Conservation (phyloP, 345 rosid species). For the Raphanus sativus region DNA sequence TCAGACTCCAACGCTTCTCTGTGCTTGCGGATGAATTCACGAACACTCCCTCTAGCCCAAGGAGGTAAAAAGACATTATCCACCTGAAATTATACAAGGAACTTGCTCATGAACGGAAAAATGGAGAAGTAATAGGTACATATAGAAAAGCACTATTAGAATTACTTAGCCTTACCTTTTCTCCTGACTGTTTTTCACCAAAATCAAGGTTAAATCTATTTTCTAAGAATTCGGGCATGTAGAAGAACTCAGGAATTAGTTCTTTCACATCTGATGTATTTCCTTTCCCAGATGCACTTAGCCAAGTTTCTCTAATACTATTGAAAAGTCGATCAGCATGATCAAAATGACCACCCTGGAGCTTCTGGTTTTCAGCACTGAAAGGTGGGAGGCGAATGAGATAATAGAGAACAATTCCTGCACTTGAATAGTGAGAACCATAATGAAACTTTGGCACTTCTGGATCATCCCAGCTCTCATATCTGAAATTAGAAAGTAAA, state of each 20-base stretch:
- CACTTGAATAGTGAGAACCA: slow-evolving; percentile 99
- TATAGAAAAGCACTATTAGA: slow-evolving; percentile 14
- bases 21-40: slow-evolving; percentile 89
- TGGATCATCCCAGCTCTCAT: slow-evolving; percentile 99
- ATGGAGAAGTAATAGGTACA: not conserved
- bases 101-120: slow-evolving; percentile 9
- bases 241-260: slow-evolving; percentile 96
- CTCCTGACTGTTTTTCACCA: slow-evolving; percentile 98
- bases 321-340: slow-evolving; percentile 99
- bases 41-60: slow-evolving; percentile 93
- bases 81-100: slow-evolving; percentile 51
- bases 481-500: slow-evolving; percentile 50
- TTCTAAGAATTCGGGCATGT: slow-evolving; percentile 94
- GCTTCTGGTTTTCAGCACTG: slow-evolving; percentile 96
- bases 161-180: slow-evolving; percentile 56
- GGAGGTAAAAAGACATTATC: slow-evolving; percentile 89
- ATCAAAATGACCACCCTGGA: slow-evolving; percentile 99
- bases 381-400: slow-evolving; percentile 98
- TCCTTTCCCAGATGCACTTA: slow-evolving; percentile 95
- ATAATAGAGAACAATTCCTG: slow-evolving; percentile 97
- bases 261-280: slow-evolving; percentile 99
- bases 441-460: slow-evolving; percentile 99
- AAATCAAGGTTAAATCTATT: slow-evolving; percentile 80
- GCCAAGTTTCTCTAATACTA: slow-evolving; percentile 91
- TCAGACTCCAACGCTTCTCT: slow-evolving; percentile 97